A percentile compares a stretch with the other conserved stretches of the same genome.
Evolutionary conservation across 164 flowering plant genomes (phyloP).

Genomic region (Saururus chinensis): DNA sequence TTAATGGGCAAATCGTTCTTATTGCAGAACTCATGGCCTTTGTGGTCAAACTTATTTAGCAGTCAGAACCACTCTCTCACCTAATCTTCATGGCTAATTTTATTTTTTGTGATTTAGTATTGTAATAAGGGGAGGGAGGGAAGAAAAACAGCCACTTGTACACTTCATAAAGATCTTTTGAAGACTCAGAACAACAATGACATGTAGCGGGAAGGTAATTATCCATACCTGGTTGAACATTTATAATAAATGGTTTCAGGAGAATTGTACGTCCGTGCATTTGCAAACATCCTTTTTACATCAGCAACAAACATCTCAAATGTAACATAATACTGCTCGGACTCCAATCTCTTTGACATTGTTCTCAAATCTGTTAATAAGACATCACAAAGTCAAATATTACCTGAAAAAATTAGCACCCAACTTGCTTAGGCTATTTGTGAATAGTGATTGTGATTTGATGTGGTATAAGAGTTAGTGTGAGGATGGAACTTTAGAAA

Average conservation of each 20-base stretch:
- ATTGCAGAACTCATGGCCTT: too few species aligned
- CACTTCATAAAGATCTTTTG: background rate
- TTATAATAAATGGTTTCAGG: constrained; percentile 93
- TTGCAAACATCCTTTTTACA: constrained; percentile 74
- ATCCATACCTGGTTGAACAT: constrained; percentile 69
- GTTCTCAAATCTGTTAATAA: constrained; percentile 66
- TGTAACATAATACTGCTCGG: constrained; percentile 90
- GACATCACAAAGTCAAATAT: background rate
- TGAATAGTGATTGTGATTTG: too few species aligned
- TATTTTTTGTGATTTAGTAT: too few species aligned
- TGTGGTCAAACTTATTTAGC: too few species aligned
- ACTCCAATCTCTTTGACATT: constrained; percentile 86
- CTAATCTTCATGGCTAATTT: too few species aligned
- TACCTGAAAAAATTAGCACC: background rate
- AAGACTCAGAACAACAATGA: background rate
- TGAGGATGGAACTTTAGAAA: background rate
- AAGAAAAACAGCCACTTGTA: background rate
- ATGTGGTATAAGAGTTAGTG: too few species aligned
- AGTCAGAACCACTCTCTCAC: too few species aligned
- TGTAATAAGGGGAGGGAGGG: too few species aligned
- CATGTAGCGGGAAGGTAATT: background rate
- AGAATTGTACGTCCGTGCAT: constrained; percentile 90
- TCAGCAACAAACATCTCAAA: constrained; percentile 98
- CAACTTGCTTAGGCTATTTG: background rate
- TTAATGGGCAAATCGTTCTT: too few species aligned